Evolutionary conservation across 139 green algal genomes (phyloP), one percentile per base, ranked within the genome.

Genomic region (Chlamydomonas sp.): DNA sequence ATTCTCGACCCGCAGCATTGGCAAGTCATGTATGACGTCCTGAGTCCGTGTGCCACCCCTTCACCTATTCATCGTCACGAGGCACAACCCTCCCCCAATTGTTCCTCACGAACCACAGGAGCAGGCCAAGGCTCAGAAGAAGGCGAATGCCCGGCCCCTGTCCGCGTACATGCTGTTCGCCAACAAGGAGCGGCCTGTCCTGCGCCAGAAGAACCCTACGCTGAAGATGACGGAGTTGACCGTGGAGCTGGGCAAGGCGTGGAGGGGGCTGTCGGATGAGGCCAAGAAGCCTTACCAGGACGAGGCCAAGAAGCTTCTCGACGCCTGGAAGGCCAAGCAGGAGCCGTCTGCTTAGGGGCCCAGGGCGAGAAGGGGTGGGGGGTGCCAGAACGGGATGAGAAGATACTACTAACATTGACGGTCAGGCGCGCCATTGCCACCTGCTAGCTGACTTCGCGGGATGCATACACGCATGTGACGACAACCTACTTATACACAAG

Each of bases 201-300:
- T 88, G 3, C 7, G 5, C 6, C 63, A 62, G 7, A 58, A 71
- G 8, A 71, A 89, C 85, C 85, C 85, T 0, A 64, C 5, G 16
- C 1, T 68, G 78, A n/a, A 63, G 7, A 6, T 75, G 3, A 84
- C 58, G 17, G 78, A 89, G 71, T 4, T 89, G 3, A 57, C 60
- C 5, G 63, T 8, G 15, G 62, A 85, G 5, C n/a, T 89, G 16
- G 85, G 77, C 1, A 17, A 73, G 2, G 60, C 49, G 0, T 89
- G 85, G 85, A 85, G 81, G 78, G 17, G 15, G 69, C 69, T 89
- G n/a, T 2, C 68, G 1, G 63, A 63, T 8, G 69, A 79, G n/a
- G 78, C 80, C 61, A 74, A 89, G 78, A 61, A 80, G 62, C 63
- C 62, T 8, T 88, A 83, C 66, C 72, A 83, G 84, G 73, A 80